Conservation (phyloP, 2,329 filamentous ascomycete genomes). For the Ceratocystis lukuohia region DNA sequence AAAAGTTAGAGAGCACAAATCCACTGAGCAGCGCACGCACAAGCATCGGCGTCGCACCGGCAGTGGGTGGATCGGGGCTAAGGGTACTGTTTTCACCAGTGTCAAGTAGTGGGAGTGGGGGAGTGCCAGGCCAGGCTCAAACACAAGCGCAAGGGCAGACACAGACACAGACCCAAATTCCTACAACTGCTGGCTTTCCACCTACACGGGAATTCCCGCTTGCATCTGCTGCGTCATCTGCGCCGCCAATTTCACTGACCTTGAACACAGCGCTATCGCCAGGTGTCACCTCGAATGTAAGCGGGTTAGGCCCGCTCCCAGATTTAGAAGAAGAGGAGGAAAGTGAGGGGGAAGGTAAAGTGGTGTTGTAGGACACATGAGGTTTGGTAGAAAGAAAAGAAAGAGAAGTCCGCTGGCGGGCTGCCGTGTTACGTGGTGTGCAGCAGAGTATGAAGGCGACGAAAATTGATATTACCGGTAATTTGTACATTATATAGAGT, state of each 20-base stretch:
- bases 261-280: constrained; percentile 25
- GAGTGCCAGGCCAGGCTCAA: background rate
- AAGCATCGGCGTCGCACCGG: background rate
- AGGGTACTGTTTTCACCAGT: background rate
- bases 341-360: background rate
- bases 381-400: background rate
- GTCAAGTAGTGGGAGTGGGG: background rate
- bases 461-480: background rate
- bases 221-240: background rate
- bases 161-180: background rate
- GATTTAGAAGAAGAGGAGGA: constrained; percentile 9
- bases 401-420: background rate
- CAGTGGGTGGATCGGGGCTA: background rate
- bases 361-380: background rate
- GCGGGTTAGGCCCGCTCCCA: constrained; percentile 19
- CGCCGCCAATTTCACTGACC: background rate
- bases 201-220: constrained; percentile 12
- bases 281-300: constrained; percentile 22
- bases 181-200: background rate
- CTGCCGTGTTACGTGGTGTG: background rate
- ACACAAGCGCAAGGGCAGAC: background rate
- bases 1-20: background rate
- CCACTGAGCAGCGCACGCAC: background rate
- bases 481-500: background rate
- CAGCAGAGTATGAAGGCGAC: background rate